Evolutionary conservation across 192 early-diverging fungal genomes (phyloP).

Genomic region (Coemansia sp.): DNA sequence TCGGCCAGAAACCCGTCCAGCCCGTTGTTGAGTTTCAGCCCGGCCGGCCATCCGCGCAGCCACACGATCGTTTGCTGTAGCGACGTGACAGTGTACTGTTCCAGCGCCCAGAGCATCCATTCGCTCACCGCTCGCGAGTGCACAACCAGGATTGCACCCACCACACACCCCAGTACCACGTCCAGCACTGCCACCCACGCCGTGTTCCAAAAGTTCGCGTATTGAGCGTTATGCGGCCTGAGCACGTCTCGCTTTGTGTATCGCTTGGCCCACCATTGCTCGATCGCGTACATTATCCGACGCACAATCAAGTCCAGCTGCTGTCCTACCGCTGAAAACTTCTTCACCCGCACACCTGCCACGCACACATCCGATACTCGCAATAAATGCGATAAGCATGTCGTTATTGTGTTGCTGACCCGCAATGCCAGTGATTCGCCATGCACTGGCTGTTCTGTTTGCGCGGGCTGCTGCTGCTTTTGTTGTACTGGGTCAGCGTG

Average conservation of each 20-base stretch:
- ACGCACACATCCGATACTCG: slow-evolving; percentile 61
- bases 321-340: slow-evolving; percentile 73
- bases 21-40: slow-evolving; percentile 93
- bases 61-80: slow-evolving; percentile 77
- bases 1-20: slow-evolving; percentile 87
- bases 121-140: slow-evolving; percentile 59
- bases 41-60: slow-evolving; percentile 91
- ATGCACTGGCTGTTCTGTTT: not conserved
- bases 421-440: not conserved
- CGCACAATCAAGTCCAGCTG: slow-evolving; percentile 89
- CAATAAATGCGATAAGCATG: slow-evolving; percentile 56
- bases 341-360: slow-evolving; percentile 58
- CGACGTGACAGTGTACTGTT: slow-evolving; percentile 66
- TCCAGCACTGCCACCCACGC: slow-evolving; percentile 96
- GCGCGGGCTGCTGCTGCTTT: not conserved
- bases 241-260: slow-evolving; percentile 54
- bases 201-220: slow-evolving; percentile 86
- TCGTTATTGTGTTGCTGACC: not conserved
- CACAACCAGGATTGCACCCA: slow-evolving; percentile 70
- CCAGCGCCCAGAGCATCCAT: slow-evolving; percentile 52
- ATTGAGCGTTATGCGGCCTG: slow-evolving; percentile 36
- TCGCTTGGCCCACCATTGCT: slow-evolving; percentile 68
- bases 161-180: slow-evolving; percentile 77
- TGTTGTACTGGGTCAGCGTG: slow-evolving; percentile 3
- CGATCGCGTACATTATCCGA: slow-evolving; percentile 82